These are phyloP conservation scores for Encephalitozoon intestinalis DNA, from an alignment of 371 early-diverging fungal genomes.

Conservation along the genomic window DNA sequence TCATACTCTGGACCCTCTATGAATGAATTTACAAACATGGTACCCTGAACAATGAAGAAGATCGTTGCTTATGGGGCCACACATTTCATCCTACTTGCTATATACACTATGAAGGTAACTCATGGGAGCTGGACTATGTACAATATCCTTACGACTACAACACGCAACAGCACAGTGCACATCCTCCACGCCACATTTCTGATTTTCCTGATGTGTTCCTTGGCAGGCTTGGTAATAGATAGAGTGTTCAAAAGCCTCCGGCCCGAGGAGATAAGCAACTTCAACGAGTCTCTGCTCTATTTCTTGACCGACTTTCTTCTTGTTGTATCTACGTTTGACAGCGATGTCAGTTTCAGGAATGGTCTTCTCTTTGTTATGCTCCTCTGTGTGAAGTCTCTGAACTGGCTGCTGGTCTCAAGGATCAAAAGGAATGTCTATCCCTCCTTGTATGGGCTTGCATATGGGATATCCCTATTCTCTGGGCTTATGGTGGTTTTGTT, in stretches of 20 bases:
- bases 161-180: conserved; percentile 48
- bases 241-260: conserved; percentile 31
- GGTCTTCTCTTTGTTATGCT: conserved; percentile 48
- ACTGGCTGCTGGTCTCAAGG: conserved; percentile 48
- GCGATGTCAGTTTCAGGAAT: conserved; percentile 43
- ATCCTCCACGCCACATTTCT: conserved; percentile 48
- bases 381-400: conserved; percentile 41
- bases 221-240: conserved; percentile 9
- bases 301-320: conserved; percentile 53
- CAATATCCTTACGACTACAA: conserved; percentile 18
- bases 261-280: conserved; percentile 39
- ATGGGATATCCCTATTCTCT: background rate
- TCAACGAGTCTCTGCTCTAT: conserved; percentile 49
- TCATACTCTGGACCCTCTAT: background rate
- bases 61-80: background rate
- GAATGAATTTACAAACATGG: background rate
- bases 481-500: background rate
- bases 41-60: conserved; percentile 1
- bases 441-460: background rate
- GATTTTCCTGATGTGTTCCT: conserved; percentile 34
- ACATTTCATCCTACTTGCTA: background rate
- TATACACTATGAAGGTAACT: background rate
- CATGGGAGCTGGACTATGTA: conserved; percentile 22
- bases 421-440: conserved; percentile 21
- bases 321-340: conserved; percentile 52